Evolutionary conservation across 2,329 filamentous ascomycete species (phyloP).

Genomic region (Volutella citrinella): DNA sequence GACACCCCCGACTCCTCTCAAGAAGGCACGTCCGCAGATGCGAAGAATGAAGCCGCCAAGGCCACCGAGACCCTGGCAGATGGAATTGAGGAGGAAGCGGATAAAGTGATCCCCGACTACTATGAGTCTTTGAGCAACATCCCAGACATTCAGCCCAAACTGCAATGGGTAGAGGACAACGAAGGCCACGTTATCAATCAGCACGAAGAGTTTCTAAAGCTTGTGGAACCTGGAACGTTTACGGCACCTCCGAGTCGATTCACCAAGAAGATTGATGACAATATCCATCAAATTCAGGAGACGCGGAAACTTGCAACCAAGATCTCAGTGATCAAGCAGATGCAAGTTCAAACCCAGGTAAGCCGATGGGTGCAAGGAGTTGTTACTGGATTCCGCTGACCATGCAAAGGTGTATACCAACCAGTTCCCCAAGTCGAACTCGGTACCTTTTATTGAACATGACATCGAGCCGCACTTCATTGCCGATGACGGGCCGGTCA

Average conservation of each 20-base stretch:
- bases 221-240: conserved; percentile 75
- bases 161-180: conserved; percentile 86
- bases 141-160: conserved; percentile 73
- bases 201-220: conserved; percentile 76
- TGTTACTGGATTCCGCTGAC: conserved; percentile 9
- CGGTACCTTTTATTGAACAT: conserved; percentile 80
- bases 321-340: conserved; percentile 97
- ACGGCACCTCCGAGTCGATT: conserved; percentile 71
- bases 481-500: conserved; percentile 82
- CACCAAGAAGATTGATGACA: conserved; percentile 78
- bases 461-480: conserved; percentile 89
- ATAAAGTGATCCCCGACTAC: conserved; percentile 86
- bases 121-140: conserved; percentile 85
- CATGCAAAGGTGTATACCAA: conserved; percentile 80
- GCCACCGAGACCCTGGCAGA: conserved; percentile 80
- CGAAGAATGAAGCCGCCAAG: conserved; percentile 46
- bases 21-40: conserved; percentile 38
- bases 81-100: conserved; percentile 87
- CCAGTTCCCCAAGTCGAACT: conserved; percentile 95
- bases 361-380: conserved; percentile 15
- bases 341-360: conserved; percentile 97
- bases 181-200: conserved; percentile 88
- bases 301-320: conserved; percentile 94
- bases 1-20: conserved; percentile 36
- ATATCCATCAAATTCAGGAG: conserved; percentile 94